Evolutionary conservation across 1,139 yeast species (phyloP).

Genomic region (Sugiyamaella neomexicana): DNA sequence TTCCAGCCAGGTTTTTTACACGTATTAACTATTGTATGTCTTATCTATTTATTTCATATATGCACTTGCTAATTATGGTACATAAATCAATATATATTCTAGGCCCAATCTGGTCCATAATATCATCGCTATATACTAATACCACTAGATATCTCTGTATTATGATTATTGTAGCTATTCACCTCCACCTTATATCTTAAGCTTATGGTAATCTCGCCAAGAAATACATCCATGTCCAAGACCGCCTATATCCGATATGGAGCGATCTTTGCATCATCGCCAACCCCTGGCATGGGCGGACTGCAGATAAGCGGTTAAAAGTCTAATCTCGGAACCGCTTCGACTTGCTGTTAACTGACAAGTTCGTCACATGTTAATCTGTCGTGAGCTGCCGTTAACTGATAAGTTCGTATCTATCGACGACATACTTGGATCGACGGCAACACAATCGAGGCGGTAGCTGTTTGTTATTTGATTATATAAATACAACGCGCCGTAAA

Average conservation of each 20-base stretch:
- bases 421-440: not conserved
- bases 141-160: no score
- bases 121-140: not conserved
- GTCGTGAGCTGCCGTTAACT: constrained; percentile 17
- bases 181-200: no score
- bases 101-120: not conserved
- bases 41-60: not conserved
- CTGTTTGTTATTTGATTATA: not conserved
- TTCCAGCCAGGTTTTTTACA: no score
- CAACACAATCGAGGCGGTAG: constrained; percentile 8
- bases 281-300: not conserved
- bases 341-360: constrained; percentile 15
- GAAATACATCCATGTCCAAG: no score
- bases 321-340: constrained; percentile 2
- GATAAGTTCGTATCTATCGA: constrained; percentile 3
- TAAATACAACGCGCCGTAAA: not conserved
- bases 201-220: no score
- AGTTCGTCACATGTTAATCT: constrained; percentile 4
- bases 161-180: no score
- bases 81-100: no score
- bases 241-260: constrained; percentile 1
- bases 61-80: no score
- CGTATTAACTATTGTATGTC: not conserved
- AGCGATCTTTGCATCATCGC: not conserved
- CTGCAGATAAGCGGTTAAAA: constrained; percentile 1